A percentile compares a stretch with the other conserved stretches of the same genome.
phyloP scores from a whole-genome alignment of 164 flowering plant species.

The Cinnamomum micranthum region DNA sequence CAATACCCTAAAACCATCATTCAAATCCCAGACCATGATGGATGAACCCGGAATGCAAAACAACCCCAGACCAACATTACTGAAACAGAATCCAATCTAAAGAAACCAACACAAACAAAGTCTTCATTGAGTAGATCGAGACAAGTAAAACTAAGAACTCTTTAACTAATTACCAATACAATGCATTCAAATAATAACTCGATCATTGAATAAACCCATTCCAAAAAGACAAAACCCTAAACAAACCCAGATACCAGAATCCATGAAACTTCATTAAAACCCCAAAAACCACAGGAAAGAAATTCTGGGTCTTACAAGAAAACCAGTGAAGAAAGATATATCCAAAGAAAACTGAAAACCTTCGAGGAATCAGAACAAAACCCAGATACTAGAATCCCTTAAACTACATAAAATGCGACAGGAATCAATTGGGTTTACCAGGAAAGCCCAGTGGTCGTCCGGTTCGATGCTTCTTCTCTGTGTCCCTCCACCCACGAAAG shows the following conservation, averaged over 20 bases:
- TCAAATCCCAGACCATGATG: not conserved
- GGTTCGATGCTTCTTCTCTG: conserved; percentile 9
- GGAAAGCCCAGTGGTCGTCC: conserved; percentile 51
- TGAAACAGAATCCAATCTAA: not conserved
- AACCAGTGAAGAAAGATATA: no score
- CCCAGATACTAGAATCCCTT: not conserved
- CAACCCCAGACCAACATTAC: not conserved
- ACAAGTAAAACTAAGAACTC: no score
- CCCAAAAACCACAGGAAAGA: no score
- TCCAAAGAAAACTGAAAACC: no score
- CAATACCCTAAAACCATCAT: not conserved
- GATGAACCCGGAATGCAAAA: not conserved
- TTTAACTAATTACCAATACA: no score
- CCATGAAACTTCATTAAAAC: no score
- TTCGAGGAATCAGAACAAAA: conserved; percentile 3
- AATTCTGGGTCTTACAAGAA: no score
- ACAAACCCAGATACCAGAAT: no score
- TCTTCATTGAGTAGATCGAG: no score
- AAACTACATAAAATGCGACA: conserved; percentile 4
- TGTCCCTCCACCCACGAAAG: conserved; percentile 9
- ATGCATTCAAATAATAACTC: no score
- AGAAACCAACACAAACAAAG: not conserved
- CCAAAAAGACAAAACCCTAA: no score
- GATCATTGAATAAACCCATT: no score
- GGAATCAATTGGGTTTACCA: conserved; percentile 31